Percentiles rank a stretch among this genome's conserved stretches.
Evolutionary conservation across 306 rosid genomes (phyloP).

Genomic region (Elaeagnus macrophylla): DNA sequence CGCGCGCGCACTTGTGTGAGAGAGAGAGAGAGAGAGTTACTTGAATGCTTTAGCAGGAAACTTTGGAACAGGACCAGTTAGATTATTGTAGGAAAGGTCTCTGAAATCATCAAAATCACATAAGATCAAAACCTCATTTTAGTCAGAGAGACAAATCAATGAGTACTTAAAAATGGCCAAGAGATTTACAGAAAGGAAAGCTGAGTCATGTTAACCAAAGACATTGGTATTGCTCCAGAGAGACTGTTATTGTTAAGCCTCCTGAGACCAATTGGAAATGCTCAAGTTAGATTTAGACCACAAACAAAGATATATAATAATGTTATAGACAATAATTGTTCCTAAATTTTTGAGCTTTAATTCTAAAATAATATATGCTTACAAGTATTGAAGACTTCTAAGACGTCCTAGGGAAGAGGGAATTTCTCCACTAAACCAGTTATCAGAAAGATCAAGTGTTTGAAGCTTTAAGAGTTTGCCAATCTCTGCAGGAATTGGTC

Average conservation of each 20-base stretch:
- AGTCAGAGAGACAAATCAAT: constrained; percentile 1
- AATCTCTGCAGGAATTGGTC: constrained; percentile 69
- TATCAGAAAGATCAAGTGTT: constrained; percentile 85
- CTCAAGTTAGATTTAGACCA: constrained; percentile 15
- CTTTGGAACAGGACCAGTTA: constrained; percentile 82
- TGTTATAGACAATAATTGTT: not conserved
- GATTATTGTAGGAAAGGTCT: constrained; percentile 83
- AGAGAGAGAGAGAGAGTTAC: constrained; percentile 30
- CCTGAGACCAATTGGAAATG: constrained; percentile 36
- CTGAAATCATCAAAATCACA: constrained; percentile 38
- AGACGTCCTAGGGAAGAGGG: constrained; percentile 63
- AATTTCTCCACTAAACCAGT: constrained; percentile 60
- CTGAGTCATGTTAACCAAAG: constrained; percentile 81
- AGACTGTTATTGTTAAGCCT: constrained; percentile 91
- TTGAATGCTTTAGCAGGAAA: constrained; percentile 86
- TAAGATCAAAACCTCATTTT: constrained; percentile 23
- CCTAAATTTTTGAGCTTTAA: not conserved
- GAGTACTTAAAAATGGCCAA: constrained; percentile 12
- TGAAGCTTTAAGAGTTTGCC: constrained; percentile 72
- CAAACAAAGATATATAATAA: not conserved
- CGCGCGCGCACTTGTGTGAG: not conserved
- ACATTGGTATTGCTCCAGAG: constrained; percentile 57
- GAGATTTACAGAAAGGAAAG: constrained; percentile 79
- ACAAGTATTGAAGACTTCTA: constrained; percentile 77
- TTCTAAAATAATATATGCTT: constrained; percentile 24